A percentile compares a stretch with the other conserved stretches of the same genome.
Evolutionary conservation across 768 basidiomycete genomes (phyloP).

Genomic region (Gloeostereum incarnatum): DNA sequence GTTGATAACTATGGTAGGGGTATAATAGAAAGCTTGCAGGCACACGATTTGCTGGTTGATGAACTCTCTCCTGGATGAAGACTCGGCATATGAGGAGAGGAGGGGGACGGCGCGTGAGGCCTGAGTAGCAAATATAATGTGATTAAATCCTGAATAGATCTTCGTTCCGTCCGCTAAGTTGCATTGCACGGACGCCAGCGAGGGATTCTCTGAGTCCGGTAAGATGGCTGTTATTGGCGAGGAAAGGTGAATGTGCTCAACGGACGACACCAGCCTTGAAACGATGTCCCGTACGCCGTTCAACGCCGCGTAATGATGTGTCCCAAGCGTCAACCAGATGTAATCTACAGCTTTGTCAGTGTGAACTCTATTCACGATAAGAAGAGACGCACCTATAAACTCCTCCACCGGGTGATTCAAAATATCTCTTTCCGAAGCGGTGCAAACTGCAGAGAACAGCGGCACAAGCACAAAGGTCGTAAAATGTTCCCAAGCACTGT

Average conservation of each 20-base stretch:
- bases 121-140: slow-evolving; percentile 68
- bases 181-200: slow-evolving; percentile 28
- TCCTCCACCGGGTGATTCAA: slow-evolving; percentile 52
- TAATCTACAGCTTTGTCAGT: slow-evolving; percentile 63
- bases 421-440: slow-evolving; percentile 47
- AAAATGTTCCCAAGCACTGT: slow-evolving; percentile 44
- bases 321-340: slow-evolving; percentile 57
- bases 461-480: slow-evolving; percentile 46
- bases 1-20: slow-evolving; percentile 53
- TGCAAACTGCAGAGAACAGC: slow-evolving; percentile 67
- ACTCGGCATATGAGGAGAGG: slow-evolving; percentile 33
- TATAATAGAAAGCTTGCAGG: slow-evolving; percentile 45
- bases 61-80: slow-evolving; percentile 21
- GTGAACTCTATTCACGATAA: background rate
- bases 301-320: slow-evolving; percentile 57
- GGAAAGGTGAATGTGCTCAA: slow-evolving; percentile 45
- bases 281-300: slow-evolving; percentile 56
- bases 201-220: slow-evolving; percentile 23
- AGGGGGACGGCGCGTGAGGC: slow-evolving; percentile 53
- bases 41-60: slow-evolving; percentile 35
- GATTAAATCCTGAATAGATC: slow-evolving; percentile 43
- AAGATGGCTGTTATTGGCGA: slow-evolving; percentile 38
- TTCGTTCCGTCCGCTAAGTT: slow-evolving; percentile 15
- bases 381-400: slow-evolving; percentile 42
- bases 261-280: slow-evolving; percentile 29